Base-by-base conservation (phyloP, 169 alveolate genomes). In the Plasmodium berghei region DNA sequence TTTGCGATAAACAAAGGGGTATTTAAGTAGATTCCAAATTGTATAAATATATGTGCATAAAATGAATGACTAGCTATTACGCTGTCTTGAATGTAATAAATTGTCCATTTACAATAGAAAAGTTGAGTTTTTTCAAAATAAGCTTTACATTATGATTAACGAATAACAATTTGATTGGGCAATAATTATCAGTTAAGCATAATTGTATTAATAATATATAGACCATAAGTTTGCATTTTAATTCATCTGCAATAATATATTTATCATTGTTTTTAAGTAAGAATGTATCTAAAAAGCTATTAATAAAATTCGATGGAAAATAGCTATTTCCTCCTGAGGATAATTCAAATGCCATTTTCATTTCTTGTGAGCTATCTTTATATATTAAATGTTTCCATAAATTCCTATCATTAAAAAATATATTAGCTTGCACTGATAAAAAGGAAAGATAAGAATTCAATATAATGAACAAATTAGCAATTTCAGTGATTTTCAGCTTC, bases 361-460 rank as follows among this genome's bases (percentile, higher is more conserved):
- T 86, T 86, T 73, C 61, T 6, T 1, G 45, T 86, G 26, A 28
- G 16, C 87, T 71, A 59, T 16, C 26, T 49, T 72, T 71, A 71
- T 70, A 73, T 46, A 86, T 61, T 10, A 86, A 28, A 54, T 10
- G 61, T 54, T 24, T 86, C 59, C 72, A 63, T 49, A 86, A 4
- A 34, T 72, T 86, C 5, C 28, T n/a, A 42, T n/a, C 46, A 6
- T 22, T 72, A 64, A 58, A 86, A 66, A 24, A 71, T 10, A 52
- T 5, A 48, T 28, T 24, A 59, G 45, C 59, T 6, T 45, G 61
- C 1, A 63, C 9, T 66, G 90, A 55, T 58, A 64, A 64, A 61
- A 86, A 86, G 24, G 63, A 86, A 18, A 86, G 73, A 52, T 86
- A 86, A 10, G 91, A 24, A 66, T 86, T 86, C 55, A 86, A 20